A percentile compares a stretch with the other conserved stretches of the same genome.
These are phyloP conservation scores for Calocera cornea DNA, from an alignment of 768 basidiomycete genomes.

Conservation along the genomic window DNA sequence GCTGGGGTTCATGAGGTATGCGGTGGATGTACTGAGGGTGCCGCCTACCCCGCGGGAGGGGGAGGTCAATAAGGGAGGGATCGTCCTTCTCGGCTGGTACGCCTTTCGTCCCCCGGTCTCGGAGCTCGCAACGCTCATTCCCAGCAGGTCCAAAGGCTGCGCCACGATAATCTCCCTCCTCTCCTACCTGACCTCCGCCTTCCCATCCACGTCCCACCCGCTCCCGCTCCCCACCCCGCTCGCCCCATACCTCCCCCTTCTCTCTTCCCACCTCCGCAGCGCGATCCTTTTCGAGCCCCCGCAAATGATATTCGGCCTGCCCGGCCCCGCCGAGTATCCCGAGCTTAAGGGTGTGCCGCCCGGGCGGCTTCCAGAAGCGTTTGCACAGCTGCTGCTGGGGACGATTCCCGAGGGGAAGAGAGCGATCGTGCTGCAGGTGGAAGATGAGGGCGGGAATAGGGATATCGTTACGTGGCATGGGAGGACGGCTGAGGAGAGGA, in stretches of 20 bases:
- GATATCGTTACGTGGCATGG: neutral
- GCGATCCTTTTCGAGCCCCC: neutral
- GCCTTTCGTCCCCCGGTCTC: neutral
- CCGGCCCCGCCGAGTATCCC: neutral
- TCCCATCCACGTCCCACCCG: neutral
- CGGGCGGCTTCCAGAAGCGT: neutral
- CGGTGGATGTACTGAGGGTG: neutral
- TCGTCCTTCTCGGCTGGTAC: neutral
- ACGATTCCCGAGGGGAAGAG: neutral
- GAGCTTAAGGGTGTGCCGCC: neutral
- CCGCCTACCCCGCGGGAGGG: neutral
- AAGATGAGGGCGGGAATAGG: neutral
- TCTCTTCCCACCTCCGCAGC: neutral
- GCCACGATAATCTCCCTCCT: neutral
- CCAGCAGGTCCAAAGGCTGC: neutral
- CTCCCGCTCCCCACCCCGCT: neutral
- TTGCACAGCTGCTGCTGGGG: neutral
- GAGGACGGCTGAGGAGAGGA: neutral
- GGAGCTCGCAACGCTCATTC: neutral
- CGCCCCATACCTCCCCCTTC: neutral
- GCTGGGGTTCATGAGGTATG: neutral
- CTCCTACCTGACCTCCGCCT: neutral
- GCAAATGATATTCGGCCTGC: neutral
- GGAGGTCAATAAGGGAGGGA: neutral
- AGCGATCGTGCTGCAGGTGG: neutral